These are phyloP conservation scores for Rutstroemia sp. DNA, from an alignment of 2,329 filamentous ascomycete species.

Conservation along the genomic window DNA sequence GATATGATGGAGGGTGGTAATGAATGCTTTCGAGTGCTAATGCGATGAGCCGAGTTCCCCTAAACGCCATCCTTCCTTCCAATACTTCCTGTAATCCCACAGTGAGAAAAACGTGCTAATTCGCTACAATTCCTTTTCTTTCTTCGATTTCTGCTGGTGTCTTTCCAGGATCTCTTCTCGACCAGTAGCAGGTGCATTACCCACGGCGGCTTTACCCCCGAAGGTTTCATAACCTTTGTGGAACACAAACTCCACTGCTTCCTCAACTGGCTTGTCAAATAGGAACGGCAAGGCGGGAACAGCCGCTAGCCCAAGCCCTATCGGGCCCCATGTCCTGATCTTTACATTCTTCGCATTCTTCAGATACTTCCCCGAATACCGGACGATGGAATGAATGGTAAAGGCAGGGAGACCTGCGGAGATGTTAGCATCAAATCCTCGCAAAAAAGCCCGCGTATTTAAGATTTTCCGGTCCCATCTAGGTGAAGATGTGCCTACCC, in stretches of 20 bases:
- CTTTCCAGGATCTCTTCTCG: constrained; percentile 39
- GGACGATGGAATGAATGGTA: constrained; percentile 59
- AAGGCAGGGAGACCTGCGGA: constrained; percentile 17
- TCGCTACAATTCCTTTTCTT: constrained; percentile 18
- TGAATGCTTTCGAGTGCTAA: not conserved
- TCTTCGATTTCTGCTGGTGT: constrained; percentile 12
- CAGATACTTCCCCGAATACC: constrained; percentile 80
- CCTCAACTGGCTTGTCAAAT: constrained; percentile 89
- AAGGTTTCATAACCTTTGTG: constrained; percentile 70
- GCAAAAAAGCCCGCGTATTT: not conserved
- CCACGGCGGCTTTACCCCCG: constrained; percentile 54
- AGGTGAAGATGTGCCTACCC: constrained; percentile 69
- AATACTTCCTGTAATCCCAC: not conserved
- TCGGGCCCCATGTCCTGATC: constrained; percentile 80
- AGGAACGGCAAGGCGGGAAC: constrained; percentile 79
- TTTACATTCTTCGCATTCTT: constrained; percentile 71
- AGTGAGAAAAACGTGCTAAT: not conserved
- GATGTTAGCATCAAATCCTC: not conserved
- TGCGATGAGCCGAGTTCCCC: constrained; percentile 3
- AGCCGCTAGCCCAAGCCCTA: constrained; percentile 70
- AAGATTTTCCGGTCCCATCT: not conserved
- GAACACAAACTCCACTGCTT: constrained; percentile 85
- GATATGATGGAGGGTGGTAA: not conserved
- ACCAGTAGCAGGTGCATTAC: constrained; percentile 46
- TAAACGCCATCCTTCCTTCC: constrained; percentile 7